phyloP scores from a whole-genome alignment of 768 basidiomycete genomes.

The Pholiota microspora region DNA sequence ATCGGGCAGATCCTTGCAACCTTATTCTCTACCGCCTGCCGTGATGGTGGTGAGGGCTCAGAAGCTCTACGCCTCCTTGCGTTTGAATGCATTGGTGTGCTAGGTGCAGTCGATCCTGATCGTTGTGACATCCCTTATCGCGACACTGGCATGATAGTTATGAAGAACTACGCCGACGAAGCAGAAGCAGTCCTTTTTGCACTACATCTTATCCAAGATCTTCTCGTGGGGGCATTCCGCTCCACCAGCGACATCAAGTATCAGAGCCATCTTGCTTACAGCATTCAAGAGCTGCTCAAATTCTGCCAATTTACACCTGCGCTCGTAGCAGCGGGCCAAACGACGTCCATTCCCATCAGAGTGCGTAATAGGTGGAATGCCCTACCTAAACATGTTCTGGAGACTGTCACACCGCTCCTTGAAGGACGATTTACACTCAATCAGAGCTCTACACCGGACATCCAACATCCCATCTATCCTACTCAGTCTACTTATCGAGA shows the following conservation, averaged over 20 bases:
- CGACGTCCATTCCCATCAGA: conserved; percentile 55
- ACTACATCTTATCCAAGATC: conserved; percentile 78
- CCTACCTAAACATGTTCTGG: conserved; percentile 80
- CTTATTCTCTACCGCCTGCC: conserved; percentile 66
- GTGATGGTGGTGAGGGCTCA: conserved; percentile 69
- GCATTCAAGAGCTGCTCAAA: conserved; percentile 85
- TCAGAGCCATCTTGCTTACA: conserved; percentile 85
- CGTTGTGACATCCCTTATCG: conserved; percentile 66
- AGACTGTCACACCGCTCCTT: conserved; percentile 83
- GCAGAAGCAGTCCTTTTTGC: conserved; percentile 78
- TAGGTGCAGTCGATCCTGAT: conserved; percentile 96
- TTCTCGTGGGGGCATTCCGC: conserved; percentile 87
- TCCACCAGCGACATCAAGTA: conserved; percentile 93
- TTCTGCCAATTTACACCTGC: conserved; percentile 84
- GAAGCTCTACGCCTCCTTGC: conserved; percentile 68
- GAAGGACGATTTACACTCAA: conserved; percentile 61
- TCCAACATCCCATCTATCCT: conserved; percentile 77
- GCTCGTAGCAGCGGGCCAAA: conserved; percentile 56
- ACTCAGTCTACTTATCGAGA: conserved; percentile 82
- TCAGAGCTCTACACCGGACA: conserved; percentile 34
- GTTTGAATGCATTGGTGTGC: conserved; percentile 86
- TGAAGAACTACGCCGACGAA: conserved; percentile 79
- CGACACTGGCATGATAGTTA: conserved; percentile 67
- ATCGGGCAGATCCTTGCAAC: conserved; percentile 66
- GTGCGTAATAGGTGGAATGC: conserved; percentile 75